These are phyloP conservation scores for Talaromyces wortmannii DNA, from an alignment of 495 filamentous ascomycete genomes.

Conservation along the genomic window DNA sequence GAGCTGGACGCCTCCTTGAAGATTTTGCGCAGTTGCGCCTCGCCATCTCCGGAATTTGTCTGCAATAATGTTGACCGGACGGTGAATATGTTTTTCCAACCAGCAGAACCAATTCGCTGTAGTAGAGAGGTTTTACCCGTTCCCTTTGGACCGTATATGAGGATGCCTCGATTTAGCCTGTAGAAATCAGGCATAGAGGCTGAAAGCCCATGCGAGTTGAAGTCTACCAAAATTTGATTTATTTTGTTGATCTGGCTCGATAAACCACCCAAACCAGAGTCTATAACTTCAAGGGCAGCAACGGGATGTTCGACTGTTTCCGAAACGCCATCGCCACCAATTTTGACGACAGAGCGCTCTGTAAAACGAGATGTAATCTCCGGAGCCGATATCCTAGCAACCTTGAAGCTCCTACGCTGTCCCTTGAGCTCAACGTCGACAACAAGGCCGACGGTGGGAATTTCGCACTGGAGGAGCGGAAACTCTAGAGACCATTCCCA, in stretches of 20 bases:
- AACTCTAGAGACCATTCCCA: conserved; percentile 62
- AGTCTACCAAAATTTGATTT: conserved; percentile 58
- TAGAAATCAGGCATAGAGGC: conserved; percentile 36
- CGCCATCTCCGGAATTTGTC: conserved; percentile 29
- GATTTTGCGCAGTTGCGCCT: conserved; percentile 52
- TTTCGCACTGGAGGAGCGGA: conserved; percentile 42
- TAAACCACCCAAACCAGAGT: conserved; percentile 53
- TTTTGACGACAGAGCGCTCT: conserved; percentile 24
- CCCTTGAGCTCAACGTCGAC: conserved; percentile 43
- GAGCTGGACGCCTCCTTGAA: conserved; percentile 66
- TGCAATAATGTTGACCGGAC: conserved; percentile 50
- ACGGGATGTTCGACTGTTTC: conserved; percentile 5
- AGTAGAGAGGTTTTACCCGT: conserved; percentile 76
- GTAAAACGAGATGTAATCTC: conserved; percentile 30
- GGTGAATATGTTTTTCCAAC: conserved; percentile 61
- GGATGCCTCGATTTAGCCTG: conserved; percentile 45
- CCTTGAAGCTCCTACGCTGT: conserved; percentile 36
- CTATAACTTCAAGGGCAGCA: conserved; percentile 16
- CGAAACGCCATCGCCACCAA: conserved; percentile 14
- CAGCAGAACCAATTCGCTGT: conserved; percentile 53
- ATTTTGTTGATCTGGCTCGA: conserved; percentile 54
- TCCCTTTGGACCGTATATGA: conserved; percentile 77
- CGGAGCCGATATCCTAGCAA: conserved; percentile 25
- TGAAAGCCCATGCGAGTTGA: conserved; percentile 31
- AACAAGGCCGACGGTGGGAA: conserved; percentile 30